Conservation (phyloP, 208 protist genomes). For the Cochliopodium minus region DNA sequence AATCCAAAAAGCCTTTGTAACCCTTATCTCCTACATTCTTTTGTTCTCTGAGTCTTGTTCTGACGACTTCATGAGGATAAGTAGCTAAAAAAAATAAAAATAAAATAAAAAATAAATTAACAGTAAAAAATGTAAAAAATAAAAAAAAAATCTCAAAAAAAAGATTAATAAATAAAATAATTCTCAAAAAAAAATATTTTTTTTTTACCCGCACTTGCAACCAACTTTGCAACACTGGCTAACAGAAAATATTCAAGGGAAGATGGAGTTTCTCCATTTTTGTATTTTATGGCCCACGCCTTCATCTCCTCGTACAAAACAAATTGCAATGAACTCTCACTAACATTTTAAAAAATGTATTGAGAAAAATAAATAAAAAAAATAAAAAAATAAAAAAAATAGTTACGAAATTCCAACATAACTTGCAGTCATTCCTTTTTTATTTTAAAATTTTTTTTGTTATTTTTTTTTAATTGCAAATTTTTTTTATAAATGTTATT, state of each 20-base stretch:
- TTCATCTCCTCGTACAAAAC: neutral
- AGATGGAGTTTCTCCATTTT: neutral
- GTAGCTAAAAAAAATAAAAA: neutral
- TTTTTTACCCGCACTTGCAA: too few species aligned
- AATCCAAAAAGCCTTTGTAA: neutral
- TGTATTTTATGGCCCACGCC: neutral
- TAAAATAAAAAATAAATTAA: neutral
- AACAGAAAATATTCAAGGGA: neutral
- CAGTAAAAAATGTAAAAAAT: neutral
- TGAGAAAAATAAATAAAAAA: too few species aligned
- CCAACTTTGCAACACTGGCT: too few species aligned
- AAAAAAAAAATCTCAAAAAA: neutral
- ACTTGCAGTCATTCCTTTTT: neutral
- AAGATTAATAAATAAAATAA: too few species aligned
- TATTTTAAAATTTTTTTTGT: too few species aligned
- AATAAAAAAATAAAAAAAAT: too few species aligned
- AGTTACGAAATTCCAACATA: neutral
- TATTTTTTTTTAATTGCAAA: too few species aligned
- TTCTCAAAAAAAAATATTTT: too few species aligned
- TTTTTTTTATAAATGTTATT: too few species aligned
- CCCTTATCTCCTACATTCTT: neutral
- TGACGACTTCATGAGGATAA: slow-evolving; percentile 6
- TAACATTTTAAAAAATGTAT: too few species aligned
- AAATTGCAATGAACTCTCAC: slow-evolving; percentile 8
- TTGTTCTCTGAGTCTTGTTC: slow-evolving; percentile 2